Evolutionary conservation across 139 green algal species (phyloP).

Genomic region (Coelastrella sp.): DNA sequence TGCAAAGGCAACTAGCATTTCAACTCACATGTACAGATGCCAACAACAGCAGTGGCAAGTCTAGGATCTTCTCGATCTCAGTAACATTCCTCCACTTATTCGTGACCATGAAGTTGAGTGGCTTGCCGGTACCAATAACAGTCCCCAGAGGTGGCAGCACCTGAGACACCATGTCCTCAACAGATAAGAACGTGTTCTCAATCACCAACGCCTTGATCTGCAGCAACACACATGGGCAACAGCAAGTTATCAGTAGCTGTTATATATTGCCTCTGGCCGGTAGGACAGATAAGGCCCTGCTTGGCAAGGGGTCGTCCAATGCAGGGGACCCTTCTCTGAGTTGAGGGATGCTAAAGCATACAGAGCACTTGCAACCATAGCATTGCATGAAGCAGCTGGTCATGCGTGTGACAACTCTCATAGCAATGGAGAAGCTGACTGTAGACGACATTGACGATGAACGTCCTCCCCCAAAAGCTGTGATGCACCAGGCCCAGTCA

Average conservation of each 20-base stretch:
- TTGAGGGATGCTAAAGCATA: too few relatives aligned
- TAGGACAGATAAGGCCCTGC: too few relatives aligned
- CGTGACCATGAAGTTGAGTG: conserved; percentile 89
- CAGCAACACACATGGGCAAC: background rate
- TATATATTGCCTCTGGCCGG: too few relatives aligned
- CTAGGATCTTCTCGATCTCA: conserved; percentile 60
- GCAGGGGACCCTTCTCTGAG: too few relatives aligned
- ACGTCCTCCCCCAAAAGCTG: too few relatives aligned
- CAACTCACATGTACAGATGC: conserved; percentile 70
- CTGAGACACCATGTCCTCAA: conserved; percentile 70
- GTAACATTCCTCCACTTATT: conserved; percentile 87
- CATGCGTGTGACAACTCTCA: background rate
- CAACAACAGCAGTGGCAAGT: conserved; percentile 78
- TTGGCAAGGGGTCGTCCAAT: too few relatives aligned
- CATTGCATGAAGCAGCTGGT: too few relatives aligned
- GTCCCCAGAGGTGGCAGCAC: conserved; percentile 71
- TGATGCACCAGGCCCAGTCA: conserved; percentile 31
- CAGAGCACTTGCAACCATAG: too few relatives aligned
- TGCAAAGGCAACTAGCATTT: too few relatives aligned
- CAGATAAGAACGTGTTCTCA: conserved; percentile 91
- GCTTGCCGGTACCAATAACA: conserved; percentile 69
- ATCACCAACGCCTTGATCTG: conserved; percentile 70
- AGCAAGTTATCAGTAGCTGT: too few relatives aligned
- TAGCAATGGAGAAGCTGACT: background rate
- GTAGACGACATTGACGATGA: background rate